phyloP scores from a whole-genome alignment of 1,284 basidiomycete genomes.

The Coniferiporia weirii region DNA sequence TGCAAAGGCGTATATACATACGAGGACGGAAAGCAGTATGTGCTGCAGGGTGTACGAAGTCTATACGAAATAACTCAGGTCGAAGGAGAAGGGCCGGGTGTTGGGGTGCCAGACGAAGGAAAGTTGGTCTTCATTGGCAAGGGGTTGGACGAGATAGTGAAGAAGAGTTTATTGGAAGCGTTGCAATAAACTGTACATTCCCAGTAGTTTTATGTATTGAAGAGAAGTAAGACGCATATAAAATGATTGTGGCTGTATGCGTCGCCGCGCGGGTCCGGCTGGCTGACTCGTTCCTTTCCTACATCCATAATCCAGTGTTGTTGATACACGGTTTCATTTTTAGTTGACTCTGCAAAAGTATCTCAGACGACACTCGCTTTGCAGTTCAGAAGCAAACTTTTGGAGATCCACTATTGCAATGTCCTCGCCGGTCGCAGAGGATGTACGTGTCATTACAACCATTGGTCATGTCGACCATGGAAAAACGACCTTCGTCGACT shows the following conservation, averaged over 20 bases:
- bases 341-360: neutral
- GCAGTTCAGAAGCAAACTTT: neutral
- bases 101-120: conserved; percentile 53
- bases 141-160: conserved; percentile 53
- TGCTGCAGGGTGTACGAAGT: conserved; percentile 83
- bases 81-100: conserved; percentile 28
- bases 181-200: neutral
- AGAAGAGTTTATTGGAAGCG: conserved; percentile 42
- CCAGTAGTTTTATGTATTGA: neutral
- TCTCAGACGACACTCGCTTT: neutral
- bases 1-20: conserved; percentile 76
- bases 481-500: conserved; percentile 94
- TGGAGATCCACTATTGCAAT: conserved; percentile 22
- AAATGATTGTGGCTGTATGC: neutral
- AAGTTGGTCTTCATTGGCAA: conserved; percentile 88
- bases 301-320: too few relatives aligned
- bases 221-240: neutral
- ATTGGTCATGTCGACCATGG: conserved; percentile 88
- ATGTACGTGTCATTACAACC: conserved; percentile 74
- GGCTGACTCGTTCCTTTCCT: neutral
- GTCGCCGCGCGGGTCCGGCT: neutral
- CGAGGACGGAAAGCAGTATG: conserved; percentile 50
- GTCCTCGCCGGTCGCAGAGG: conserved; percentile 46
- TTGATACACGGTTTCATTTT: too few relatives aligned
- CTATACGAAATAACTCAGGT: conserved; percentile 74